A percentile compares a stretch with the other conserved stretches of the same genome.
Conservation (phyloP, 1,284 basidiomycete genomes). For the Ganoderma sinense region DNA sequence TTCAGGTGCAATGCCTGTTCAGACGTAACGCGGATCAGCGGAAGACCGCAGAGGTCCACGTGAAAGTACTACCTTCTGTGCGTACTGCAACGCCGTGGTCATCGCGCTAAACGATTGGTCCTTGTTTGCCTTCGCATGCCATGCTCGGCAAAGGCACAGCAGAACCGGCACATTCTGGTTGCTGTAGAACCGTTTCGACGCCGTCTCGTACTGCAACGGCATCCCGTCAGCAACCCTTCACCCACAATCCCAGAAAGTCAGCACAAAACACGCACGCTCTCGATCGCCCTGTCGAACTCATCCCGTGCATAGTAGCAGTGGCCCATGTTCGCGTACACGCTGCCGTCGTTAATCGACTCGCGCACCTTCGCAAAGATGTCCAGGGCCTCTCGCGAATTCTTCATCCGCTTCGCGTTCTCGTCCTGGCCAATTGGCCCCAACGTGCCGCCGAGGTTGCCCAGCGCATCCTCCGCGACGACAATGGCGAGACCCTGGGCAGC, state of each 20-base stretch:
- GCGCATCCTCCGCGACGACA: conserved; percentile 87
- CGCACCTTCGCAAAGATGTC: conserved; percentile 89
- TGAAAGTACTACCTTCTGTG: conserved; percentile 64
- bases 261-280: conserved; percentile 74
- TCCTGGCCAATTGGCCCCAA: conserved; percentile 56
- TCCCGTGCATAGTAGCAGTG: conserved; percentile 92
- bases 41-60: neutral
- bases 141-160: conserved; percentile 87
- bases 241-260: neutral
- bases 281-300: conserved; percentile 93
- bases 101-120: conserved; percentile 85
- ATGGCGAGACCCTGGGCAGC: conserved; percentile 95
- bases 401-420: conserved; percentile 68
- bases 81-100: conserved; percentile 81
- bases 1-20: conserved; percentile 80
- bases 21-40: conserved; percentile 1
- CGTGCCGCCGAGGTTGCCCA: conserved; percentile 70
- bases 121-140: conserved; percentile 91
- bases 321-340: conserved; percentile 94
- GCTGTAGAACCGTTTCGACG: conserved; percentile 76
- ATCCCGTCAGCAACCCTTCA: conserved; percentile 1
- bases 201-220: conserved; percentile 82
- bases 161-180: conserved; percentile 77
- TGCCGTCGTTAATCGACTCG: conserved; percentile 85
- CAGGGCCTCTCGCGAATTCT: conserved; percentile 84